A percentile compares a stretch with the other conserved stretches of the same genome.
Evolutionary conservation across 208 protist species (phyloP).

Genomic region (Wallacemonas sp.): DNA sequence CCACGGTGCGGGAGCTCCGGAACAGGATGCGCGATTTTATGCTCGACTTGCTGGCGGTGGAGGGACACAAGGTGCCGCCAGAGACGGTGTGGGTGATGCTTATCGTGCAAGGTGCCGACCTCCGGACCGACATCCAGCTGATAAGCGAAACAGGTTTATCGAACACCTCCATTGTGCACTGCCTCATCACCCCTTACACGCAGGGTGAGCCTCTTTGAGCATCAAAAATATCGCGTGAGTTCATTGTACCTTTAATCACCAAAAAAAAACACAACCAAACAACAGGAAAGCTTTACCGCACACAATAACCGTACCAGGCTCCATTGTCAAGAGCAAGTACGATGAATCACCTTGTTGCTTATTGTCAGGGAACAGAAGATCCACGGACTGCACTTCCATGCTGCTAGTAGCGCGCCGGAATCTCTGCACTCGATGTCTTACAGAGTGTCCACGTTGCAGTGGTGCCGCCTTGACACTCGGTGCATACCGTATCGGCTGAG

Average conservation of each 20-base stretch:
- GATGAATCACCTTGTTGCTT: too few species aligned
- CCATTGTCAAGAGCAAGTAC: too few species aligned
- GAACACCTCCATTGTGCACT: constrained; percentile 6
- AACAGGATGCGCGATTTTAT: neutral
- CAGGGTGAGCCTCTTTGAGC: neutral
- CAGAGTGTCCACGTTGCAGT: too few species aligned
- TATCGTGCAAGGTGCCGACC: constrained; percentile 4
- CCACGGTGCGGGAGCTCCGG: neutral
- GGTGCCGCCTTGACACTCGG: too few species aligned
- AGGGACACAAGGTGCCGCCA: neutral
- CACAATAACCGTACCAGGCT: too few species aligned
- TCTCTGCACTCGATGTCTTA: too few species aligned
- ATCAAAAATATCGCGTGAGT: neutral
- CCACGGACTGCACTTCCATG: too few species aligned
- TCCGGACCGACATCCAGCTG: neutral
- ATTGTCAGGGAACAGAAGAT: too few species aligned
- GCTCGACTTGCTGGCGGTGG: neutral
- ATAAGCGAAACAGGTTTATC: neutral
- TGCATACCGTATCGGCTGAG: too few species aligned
- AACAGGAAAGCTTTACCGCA: too few species aligned
- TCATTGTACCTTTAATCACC: neutral
- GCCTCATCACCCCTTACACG: constrained; percentile 15
- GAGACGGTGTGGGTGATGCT: constrained; percentile 6
- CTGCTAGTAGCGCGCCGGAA: too few species aligned
- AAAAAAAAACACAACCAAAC: constrained; percentile 1